Evolutionary conservation across 2,329 filamentous ascomycete species (phyloP), one percentile per base, ranked within the genome.

Genomic region (Amesomyces nigricolor): DNA sequence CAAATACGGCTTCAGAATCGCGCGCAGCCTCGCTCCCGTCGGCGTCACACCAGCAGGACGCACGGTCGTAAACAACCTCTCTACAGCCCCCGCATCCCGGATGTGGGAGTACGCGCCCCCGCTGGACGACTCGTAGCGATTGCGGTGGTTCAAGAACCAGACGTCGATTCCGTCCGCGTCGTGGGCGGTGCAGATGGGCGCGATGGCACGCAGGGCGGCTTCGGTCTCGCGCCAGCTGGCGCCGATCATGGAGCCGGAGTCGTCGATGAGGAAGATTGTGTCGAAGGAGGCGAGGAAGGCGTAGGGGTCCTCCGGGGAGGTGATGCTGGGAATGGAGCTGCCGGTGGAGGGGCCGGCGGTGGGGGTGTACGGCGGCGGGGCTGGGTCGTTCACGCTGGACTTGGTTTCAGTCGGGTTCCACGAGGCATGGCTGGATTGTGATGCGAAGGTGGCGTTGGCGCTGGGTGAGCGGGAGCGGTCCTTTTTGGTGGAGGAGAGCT

Each of bases 211-310:
- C 2, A 97, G 79, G 1, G 87, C 89, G 8, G 79, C 74, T 26
- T 78, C 73, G 0, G 89, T 88, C 69, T 96, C 88, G 11, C 73
- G 70, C 92, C 92, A 97, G 19, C 78, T 80, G n/a, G 74, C 67
- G 14, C 87, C 89, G 1, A 76, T 75, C 92, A 97, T 97, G 63
- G 87, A 91, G 5, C 83, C 82, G n/a, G 86, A 91, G 74, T 97
- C 92, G 67, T 97, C 92, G 66, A 97, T 89, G 1, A 97, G 73
- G 68, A 97, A 91, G 54, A 92, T 73, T 32, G 91, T 96, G 72
- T 97, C 90, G 67, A 96, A 96, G 14, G 78, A 78, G 42, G 73
- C 69, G 5, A 97, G 82, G 67, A 95, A 95, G 2, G 83, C 79
- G 67, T 89, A 94, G 2, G 78, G 80, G 64, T 90, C 86, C 62